Evolutionary conservation across 78 protist genomes (phyloP), one percentile per base, ranked within the genome.

Genomic region (Tieghemostelium lacteum): DNA sequence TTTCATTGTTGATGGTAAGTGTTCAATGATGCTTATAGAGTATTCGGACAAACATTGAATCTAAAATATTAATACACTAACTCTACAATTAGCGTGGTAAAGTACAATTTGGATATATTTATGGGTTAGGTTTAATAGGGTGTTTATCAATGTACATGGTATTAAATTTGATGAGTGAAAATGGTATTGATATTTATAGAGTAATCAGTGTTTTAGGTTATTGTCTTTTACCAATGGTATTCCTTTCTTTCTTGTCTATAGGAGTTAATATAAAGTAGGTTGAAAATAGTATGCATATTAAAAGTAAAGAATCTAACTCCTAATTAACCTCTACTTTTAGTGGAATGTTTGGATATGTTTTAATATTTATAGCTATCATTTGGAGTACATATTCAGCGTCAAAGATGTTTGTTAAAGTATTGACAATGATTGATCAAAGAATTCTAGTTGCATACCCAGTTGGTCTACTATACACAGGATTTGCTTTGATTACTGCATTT

Each of bases 21-120:
- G n/a, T n/a, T n/a, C n/a, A n/a, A n/a, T n/a, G n/a, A n/a, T n/a
- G n/a, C n/a, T n/a, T n/a, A n/a, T n/a, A n/a, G n/a, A 16, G 0
- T 26, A 42, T 14, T 37, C 1, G 33, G 14, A 63, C 26, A 16
- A 49, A 16, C 26, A 24, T 20, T 28, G 3, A 29, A n/a, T 26
- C 10, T 22, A 16, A 57, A 19, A 40, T 40, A 37, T 16, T 66
- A 39, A 66, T 42, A 24, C 5, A 49, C 16, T 70, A 28, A 39
- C 31, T 66, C 12, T 34, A 54, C 1, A 14, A 57, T 52, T 55
- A 96, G 94, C 58, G 88, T 20, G 97, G 97, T 26, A 97, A 97
- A 80, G 80, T 97, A 17, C 97, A 96, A 37, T 97, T 97, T 39
- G 97, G 98, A 3, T 95, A 92, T 85, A 96, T 97, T 61, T 97